phyloP scores from a whole-genome alignment of 257 asterid genomes.

The Rhazya stricta region DNA sequence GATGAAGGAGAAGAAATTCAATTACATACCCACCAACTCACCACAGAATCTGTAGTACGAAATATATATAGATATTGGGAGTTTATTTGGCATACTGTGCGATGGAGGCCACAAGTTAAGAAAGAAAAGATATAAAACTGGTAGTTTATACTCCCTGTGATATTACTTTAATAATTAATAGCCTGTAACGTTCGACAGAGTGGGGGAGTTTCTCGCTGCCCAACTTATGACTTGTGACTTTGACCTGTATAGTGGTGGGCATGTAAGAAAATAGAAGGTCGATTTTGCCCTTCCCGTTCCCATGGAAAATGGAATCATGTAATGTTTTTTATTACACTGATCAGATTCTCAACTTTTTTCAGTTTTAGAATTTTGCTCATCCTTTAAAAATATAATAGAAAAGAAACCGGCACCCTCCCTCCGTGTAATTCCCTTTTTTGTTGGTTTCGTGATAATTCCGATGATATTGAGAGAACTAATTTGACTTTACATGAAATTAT shows the following conservation, averaged over 20 bases:
- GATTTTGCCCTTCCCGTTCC: not conserved
- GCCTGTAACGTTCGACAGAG: slow-evolving; percentile 14
- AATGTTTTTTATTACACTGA: too few species aligned
- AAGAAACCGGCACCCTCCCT: not conserved
- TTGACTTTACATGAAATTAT: too few species aligned
- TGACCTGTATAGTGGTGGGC: not conserved
- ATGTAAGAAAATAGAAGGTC: not conserved
- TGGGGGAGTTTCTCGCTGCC: too few species aligned
- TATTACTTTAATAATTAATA: not conserved
- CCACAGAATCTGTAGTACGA: not conserved
- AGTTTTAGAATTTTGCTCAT: not conserved
- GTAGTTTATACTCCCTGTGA: not conserved
- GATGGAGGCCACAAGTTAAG: not conserved
- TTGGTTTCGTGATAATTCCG: too few species aligned
- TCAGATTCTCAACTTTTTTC: too few species aligned
- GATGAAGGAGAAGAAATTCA: not conserved
- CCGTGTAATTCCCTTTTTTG: too few species aligned
- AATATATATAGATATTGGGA: not conserved
- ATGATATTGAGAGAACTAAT: too few species aligned
- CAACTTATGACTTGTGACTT: not conserved
- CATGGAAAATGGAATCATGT: not conserved
- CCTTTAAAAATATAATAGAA: too few species aligned
- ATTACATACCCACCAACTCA: not conserved
- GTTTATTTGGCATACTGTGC: not conserved
- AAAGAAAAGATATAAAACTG: too few species aligned